Percentiles rank a stretch among this genome's conserved stretches.
phyloP scores from a whole-genome alignment of 768 basidiomycete species.

The Serendipita sp. region DNA sequence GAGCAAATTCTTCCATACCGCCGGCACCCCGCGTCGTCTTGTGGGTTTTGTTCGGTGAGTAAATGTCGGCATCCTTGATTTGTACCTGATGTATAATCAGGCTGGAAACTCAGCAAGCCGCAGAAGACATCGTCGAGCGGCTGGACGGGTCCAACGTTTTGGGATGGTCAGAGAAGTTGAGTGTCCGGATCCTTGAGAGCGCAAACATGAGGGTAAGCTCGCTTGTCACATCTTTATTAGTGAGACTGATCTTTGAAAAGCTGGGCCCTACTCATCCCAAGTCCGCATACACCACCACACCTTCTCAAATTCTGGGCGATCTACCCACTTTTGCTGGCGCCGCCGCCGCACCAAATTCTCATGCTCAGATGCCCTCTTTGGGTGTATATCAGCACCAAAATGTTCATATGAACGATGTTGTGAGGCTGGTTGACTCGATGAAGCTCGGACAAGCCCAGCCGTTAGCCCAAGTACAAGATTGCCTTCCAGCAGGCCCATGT shows the following conservation, averaged over 20 bases:
- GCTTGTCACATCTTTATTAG: too few relatives aligned
- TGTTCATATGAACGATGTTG: not conserved
- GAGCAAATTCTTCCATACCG: slow-evolving; percentile 64
- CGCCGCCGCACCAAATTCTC: not conserved
- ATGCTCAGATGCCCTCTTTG: not conserved
- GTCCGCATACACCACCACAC: not conserved
- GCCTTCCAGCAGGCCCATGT: not conserved
- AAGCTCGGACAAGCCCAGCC: not conserved
- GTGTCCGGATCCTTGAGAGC: not conserved
- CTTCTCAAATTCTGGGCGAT: not conserved
- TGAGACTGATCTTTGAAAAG: not conserved
- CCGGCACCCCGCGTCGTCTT: slow-evolving; percentile 58
- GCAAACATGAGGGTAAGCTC: not conserved
- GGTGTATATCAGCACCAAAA: not conserved
- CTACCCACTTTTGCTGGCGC: not conserved
- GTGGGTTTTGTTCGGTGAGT: slow-evolving; percentile 67
- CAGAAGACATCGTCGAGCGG: slow-evolving; percentile 61
- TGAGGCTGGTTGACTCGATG: not conserved
- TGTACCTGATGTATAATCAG: slow-evolving; percentile 20
- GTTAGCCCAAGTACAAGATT: not conserved
- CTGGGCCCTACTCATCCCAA: not conserved
- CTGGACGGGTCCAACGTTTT: slow-evolving; percentile 67
- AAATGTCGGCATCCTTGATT: not conserved
- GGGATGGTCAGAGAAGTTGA: slow-evolving; percentile 46
- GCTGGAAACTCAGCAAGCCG: slow-evolving; percentile 51